Conservation (phyloP, 129 eudicot genomes). For the Saposhnikovia divaricata region DNA sequence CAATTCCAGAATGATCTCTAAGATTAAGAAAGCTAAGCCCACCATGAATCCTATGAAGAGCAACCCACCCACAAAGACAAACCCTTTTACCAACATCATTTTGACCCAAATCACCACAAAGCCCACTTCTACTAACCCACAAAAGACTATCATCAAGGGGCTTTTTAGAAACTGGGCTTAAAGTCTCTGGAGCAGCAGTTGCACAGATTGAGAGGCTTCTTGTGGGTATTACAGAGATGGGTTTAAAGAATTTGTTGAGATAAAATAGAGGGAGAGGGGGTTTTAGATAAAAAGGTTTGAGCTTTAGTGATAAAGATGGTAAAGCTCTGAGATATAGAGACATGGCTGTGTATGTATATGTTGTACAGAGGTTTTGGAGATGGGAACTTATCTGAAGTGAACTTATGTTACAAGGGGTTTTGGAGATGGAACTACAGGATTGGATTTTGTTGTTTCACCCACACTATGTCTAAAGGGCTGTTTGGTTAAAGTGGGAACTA, state of each 20-base stretch:
- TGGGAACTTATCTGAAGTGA: too few relatives aligned
- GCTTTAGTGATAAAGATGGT: conserved; percentile 54
- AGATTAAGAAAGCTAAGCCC: conserved; percentile 73
- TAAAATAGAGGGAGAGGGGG: conserved; percentile 25
- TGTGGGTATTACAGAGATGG: conserved; percentile 7
- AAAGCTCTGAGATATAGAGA: conserved; percentile 55
- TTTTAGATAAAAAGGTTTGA: conserved; percentile 34
- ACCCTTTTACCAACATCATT: conserved; percentile 81
- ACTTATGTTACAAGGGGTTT: too few relatives aligned
- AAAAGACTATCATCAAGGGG: conserved; percentile 33
- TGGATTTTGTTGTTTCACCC: too few relatives aligned
- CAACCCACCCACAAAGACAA: conserved; percentile 93
- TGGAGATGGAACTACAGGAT: too few relatives aligned
- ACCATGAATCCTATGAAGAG: conserved; percentile 84
- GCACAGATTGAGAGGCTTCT: conserved; percentile 31
- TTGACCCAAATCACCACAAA: conserved; percentile 71
- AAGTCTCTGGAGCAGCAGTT: conserved; percentile 28
- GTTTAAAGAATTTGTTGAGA: conserved; percentile 23
- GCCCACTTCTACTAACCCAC: conserved; percentile 60
- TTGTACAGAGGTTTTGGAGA: background rate
- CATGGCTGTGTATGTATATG: conserved; percentile 27
- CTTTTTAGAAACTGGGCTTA: conserved; percentile 8
- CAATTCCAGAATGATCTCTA: conserved; percentile 75
- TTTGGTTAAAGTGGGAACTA: too few relatives aligned
- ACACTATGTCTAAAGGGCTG: too few relatives aligned